Percentiles rank a stretch among this genome's conserved stretches.
Conservation (phyloP, 768 basidiomycete species). For the Collybia mongolica region DNA sequence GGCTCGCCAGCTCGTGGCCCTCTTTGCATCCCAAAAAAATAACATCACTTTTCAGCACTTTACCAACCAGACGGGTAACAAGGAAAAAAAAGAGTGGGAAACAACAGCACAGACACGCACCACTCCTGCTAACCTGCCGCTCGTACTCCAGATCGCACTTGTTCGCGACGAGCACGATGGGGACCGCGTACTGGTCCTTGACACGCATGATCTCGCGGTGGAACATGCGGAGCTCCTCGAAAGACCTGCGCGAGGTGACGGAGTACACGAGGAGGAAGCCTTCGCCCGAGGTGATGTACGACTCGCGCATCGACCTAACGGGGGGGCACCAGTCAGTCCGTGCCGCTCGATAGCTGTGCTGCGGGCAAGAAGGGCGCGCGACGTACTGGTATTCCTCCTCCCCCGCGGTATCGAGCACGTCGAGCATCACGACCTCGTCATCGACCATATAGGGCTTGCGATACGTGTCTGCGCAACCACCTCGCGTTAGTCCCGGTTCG, state of each 20-base stretch:
- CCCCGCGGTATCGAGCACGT: background rate
- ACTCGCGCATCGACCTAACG: conserved; percentile 92
- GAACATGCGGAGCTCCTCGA: conserved; percentile 95
- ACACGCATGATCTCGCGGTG: conserved; percentile 95
- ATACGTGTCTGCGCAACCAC: conserved; percentile 72
- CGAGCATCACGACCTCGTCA: background rate
- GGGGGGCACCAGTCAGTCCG: background rate
- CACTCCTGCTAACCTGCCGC: conserved; percentile 92
- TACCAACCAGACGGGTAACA: no score
- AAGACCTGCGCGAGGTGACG: conserved; percentile 96
- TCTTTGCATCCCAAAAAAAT: no score
- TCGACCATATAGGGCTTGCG: no score
- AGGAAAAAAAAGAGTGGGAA: no score
- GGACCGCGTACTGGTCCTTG: conserved; percentile 94
- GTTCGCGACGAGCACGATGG: conserved; percentile 96
- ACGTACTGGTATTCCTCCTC: no score
- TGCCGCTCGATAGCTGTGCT: no score
- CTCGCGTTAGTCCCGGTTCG: no score
- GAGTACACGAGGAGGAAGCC: conserved; percentile 98
- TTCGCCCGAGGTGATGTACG: conserved; percentile 98
- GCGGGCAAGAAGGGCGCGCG: no score
- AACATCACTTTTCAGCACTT: no score
- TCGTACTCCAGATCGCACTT: conserved; percentile 96
- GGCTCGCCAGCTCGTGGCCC: conserved; percentile 95
- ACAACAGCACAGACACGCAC: no score